Percentiles rank a stretch among this genome's conserved stretches.
Conservation (phyloP, 257 asterid genomes). For the Gentiana straminea region DNA sequence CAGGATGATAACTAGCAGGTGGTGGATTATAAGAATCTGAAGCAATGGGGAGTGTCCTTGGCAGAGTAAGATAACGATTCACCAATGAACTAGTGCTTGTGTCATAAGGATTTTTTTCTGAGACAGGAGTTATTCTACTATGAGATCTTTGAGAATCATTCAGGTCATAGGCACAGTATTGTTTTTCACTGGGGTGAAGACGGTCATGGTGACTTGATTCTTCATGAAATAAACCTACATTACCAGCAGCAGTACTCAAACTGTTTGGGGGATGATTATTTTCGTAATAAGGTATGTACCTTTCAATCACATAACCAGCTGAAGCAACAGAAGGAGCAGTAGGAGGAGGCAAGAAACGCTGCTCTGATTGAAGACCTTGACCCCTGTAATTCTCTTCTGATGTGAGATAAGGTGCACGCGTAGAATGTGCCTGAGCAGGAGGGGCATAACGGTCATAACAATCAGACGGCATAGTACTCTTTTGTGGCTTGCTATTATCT, state of each 20-base stretch:
- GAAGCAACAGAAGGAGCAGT: slow-evolving; percentile 8
- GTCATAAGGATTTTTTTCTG: slow-evolving; percentile 36
- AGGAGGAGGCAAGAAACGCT: slow-evolving; percentile 30
- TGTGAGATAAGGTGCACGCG: slow-evolving; percentile 29
- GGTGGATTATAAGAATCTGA: slow-evolving; percentile 20
- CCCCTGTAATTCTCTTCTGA: slow-evolving; percentile 70
- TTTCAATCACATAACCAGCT: slow-evolving; percentile 13
- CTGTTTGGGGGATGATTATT: too few species aligned
- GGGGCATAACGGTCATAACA: neutral
- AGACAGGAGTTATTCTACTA: slow-evolving; percentile 16
- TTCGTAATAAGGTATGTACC: neutral
- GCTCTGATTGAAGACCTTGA: slow-evolving; percentile 51
- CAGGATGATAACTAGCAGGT: slow-evolving; percentile 7
- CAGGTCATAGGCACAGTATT: slow-evolving; percentile 50
- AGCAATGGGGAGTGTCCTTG: slow-evolving; percentile 20
- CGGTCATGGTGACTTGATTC: slow-evolving; percentile 23
- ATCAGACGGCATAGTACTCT: too few species aligned
- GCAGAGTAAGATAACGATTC: slow-evolving; percentile 44
- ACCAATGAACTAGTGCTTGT: slow-evolving; percentile 62
- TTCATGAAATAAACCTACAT: slow-evolving; percentile 2
- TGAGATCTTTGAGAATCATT: slow-evolving; percentile 19
- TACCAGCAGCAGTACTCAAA: too few species aligned
- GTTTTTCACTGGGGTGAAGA: slow-evolving; percentile 37
- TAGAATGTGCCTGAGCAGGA: slow-evolving; percentile 16
- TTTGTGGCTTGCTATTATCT: slow-evolving; percentile 4